Evolutionary conservation across 495 filamentous ascomycete species (phyloP), one percentile per base, ranked within the genome.

Genomic region (Collariella sp.): DNA sequence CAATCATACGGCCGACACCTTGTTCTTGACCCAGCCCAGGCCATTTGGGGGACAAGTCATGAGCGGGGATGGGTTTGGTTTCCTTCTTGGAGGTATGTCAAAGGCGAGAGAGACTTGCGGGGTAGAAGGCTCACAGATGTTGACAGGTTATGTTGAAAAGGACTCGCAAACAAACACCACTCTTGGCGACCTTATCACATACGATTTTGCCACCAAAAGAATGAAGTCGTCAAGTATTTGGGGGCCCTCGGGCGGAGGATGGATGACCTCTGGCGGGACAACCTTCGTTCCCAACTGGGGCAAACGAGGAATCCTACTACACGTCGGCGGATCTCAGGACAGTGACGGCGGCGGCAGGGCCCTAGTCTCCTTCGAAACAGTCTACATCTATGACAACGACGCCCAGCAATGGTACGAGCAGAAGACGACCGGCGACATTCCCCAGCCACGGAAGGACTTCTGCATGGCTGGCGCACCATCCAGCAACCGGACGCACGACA

Each of bases 201-300:
- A 62, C 34, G 41, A 60, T 45, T 54, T 60, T 26, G 29, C 47
- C 2, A 24, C 55, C 16, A 52, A 53, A 11, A 44, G 44, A 26
- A 2, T 41, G 16, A 55, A 31, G 12, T 47, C 48, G 26, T 22
- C 16, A n/a, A 46, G 20, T 15, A 41, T 44, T 20, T 39, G 38
- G 0, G 50, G 53, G 20, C 47, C 38, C 13, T 58, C 55, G 3
- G 53, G 43, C 1, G 5, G 33, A 1, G 53, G 36, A 12, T 31
- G n/a, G 5, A 51, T 24, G n/a, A 35, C 40, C 16, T 11, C 26
- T 7, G 50, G 50, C 20, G 54, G 59, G 13, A 52, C 58, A 26
- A n/a, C 56, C 11, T 60, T 53, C 22, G 53, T 60, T 7, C 57
- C 62, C 35, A 56, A 58, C 44, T 65, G 60, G 50, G 62, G 62